Evolutionary conservation across 495 filamentous ascomycete genomes (phyloP).

Genomic region (Hypoxylon cercidicola): DNA sequence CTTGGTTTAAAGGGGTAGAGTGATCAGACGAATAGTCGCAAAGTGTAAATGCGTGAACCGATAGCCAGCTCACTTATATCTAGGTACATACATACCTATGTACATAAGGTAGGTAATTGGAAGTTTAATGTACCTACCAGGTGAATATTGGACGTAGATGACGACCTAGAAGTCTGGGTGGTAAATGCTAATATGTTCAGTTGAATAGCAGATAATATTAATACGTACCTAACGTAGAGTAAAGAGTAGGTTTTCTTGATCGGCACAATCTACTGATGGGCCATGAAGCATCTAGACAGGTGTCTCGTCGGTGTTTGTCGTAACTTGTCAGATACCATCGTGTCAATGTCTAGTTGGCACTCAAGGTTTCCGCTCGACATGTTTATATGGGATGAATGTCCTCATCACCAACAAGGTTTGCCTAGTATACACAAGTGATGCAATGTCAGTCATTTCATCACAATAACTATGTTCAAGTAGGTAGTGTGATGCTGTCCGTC

Average conservation of each 20-base stretch:
- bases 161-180: not conserved
- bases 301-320: slow-evolving; percentile 18
- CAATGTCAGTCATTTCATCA: slow-evolving; percentile 23
- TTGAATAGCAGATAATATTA: not conserved
- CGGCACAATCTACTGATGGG: not conserved
- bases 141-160: not conserved
- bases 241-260: slow-evolving; percentile 9
- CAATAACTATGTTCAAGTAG: not conserved
- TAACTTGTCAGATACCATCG: slow-evolving; percentile 7
- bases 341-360: slow-evolving; percentile 15
- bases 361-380: slow-evolving; percentile 23
- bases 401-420: slow-evolving; percentile 1
- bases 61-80: not conserved
- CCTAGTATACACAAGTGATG: slow-evolving; percentile 13
- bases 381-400: not conserved
- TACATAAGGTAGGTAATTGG: no score
- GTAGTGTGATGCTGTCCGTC: slow-evolving; percentile 14
- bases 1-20: slow-evolving; percentile 19
- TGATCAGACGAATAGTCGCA: slow-evolving; percentile 7
- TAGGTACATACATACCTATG: no score
- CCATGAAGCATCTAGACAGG: not conserved
- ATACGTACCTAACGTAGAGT: not conserved
- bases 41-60: slow-evolving; percentile 19
- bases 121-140: slow-evolving; percentile 13
- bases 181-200: no score